Percentiles rank a stretch among this genome's conserved stretches.
These are phyloP conservation scores for Amanita rimosa DNA, from an alignment of 768 basidiomycete species.

Conservation along the genomic window DNA sequence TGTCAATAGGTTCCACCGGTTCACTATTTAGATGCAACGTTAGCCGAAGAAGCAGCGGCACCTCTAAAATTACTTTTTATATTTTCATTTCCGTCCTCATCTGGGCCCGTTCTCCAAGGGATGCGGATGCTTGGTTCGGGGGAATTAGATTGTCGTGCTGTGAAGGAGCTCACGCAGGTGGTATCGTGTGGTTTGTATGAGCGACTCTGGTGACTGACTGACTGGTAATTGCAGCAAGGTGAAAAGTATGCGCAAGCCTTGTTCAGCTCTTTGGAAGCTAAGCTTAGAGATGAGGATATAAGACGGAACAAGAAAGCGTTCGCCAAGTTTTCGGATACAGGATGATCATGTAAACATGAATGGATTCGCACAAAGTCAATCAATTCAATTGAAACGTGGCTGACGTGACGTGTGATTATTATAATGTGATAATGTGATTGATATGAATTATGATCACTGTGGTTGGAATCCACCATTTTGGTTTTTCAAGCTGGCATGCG, in stretches of 20 bases:
- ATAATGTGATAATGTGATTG: too few relatives aligned
- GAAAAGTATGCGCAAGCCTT: constrained; percentile 53
- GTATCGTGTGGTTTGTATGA: constrained; percentile 3
- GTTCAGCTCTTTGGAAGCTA: constrained; percentile 44
- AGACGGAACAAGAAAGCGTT: constrained; percentile 50
- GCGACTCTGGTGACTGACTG: not conserved
- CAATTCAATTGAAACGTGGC: too few relatives aligned
- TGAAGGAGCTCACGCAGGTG: constrained; percentile 49
- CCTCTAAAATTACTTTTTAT: constrained; percentile 49
- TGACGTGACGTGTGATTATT: too few relatives aligned
- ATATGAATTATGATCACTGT: too few relatives aligned
- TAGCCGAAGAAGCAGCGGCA: constrained; percentile 59
- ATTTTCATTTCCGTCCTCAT: constrained; percentile 43
- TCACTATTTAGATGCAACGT: constrained; percentile 67
- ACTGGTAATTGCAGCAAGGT: constrained; percentile 38
- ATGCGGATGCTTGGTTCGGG: constrained; percentile 56
- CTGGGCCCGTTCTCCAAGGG: constrained; percentile 38
- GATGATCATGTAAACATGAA: too few relatives aligned
- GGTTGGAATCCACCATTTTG: too few relatives aligned
- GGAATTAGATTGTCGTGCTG: constrained; percentile 35
- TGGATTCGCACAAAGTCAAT: too few relatives aligned
- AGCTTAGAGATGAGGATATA: constrained; percentile 54
- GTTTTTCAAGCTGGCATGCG: too few relatives aligned
- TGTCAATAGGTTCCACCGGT: constrained; percentile 35
- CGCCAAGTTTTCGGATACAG: constrained; percentile 31